Evolutionary conservation across 2,329 filamentous ascomycete genomes (phyloP), one percentile per base, ranked within the genome.

Genomic region (Xylaria sp.): DNA sequence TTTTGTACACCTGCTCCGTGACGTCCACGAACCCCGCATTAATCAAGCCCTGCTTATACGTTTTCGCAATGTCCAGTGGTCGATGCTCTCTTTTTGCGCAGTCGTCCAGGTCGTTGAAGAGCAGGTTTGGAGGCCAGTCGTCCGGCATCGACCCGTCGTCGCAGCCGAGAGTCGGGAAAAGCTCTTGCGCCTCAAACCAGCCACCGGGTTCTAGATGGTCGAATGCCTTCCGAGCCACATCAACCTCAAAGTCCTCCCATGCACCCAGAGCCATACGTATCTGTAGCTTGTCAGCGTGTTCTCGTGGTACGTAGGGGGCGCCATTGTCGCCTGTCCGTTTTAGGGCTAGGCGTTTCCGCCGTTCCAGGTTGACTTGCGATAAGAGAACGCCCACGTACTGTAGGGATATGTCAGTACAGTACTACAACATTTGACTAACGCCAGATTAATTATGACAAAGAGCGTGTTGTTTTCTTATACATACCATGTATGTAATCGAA

Each of bases 11-110:
- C 51, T 60, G 58, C 51, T 87, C 78, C 29, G 80, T 77, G 11
- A 87, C 78, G 54, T 87, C 82, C 6, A 83, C 79, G 63, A 87
- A 87, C 0, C 85, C 85, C 1, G 79, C 82, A 25, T 81, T 78
- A 46, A 77, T 69, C 64, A 78, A 79, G 41, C 77, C 74, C 17
- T 74, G 68, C 55, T 74, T 76, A 9, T 80, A 71, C 25, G 68
- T 67, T 3, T 70, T 68, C 15, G 71, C 76, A 43, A 78, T 68
- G 44, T 75, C 65, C 6, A 79, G 68, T 1, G 79, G 75, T 5
- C 81, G 78, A 17, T 75, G 66, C 19, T 78, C 74, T 0, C 68
- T 64, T 19, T 71, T 72, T 1, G 75, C 76, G 4, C 81, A 80
- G 2, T 73, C 65, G 3, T 74, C 67, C 23, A 83, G 71, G 43